Percentiles rank a stretch among this genome's conserved stretches.
Evolutionary conservation across 306 rosid genomes (phyloP).

Genomic region (Malus domestica): DNA sequence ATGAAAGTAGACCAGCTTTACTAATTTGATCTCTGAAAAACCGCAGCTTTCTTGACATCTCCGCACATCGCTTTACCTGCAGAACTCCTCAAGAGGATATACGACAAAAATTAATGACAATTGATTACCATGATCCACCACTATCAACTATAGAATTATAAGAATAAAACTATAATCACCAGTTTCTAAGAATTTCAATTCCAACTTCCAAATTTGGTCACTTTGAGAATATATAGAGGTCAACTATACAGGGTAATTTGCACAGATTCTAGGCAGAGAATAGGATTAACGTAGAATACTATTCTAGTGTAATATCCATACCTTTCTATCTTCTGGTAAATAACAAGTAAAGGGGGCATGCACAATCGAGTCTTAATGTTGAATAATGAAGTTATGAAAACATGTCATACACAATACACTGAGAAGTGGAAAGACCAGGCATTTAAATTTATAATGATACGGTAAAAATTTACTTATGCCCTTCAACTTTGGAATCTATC

Average conservation of each 20-base stretch:
- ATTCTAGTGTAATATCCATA: not conserved
- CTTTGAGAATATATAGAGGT: not conserved
- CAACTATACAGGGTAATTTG: not conserved
- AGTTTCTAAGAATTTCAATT: not conserved
- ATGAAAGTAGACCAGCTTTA: conserved; percentile 68
- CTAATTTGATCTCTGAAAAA: conserved; percentile 85
- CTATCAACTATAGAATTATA: not conserved
- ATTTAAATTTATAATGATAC: not conserved
- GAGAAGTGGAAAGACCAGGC: not conserved
- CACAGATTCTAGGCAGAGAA: conserved; percentile 3
- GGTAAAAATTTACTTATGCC: not conserved
- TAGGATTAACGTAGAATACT: not conserved
- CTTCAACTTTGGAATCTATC: not conserved
- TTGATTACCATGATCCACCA: not conserved
- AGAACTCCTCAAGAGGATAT: conserved; percentile 21
- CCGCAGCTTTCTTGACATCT: conserved; percentile 93
- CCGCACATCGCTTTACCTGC: conserved; percentile 97
- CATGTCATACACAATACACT: not conserved
- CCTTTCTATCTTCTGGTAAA: conserved; percentile 5
- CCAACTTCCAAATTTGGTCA: not conserved
- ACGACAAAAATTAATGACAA: conserved; percentile 1
- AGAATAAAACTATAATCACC: not conserved
- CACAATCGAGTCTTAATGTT: not conserved
- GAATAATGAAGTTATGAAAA: not conserved
- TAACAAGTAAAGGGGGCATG: not conserved